These are phyloP conservation scores for Pestalotiopsis sp. DNA, from an alignment of 2,329 filamentous ascomycete species.

Conservation along the genomic window DNA sequence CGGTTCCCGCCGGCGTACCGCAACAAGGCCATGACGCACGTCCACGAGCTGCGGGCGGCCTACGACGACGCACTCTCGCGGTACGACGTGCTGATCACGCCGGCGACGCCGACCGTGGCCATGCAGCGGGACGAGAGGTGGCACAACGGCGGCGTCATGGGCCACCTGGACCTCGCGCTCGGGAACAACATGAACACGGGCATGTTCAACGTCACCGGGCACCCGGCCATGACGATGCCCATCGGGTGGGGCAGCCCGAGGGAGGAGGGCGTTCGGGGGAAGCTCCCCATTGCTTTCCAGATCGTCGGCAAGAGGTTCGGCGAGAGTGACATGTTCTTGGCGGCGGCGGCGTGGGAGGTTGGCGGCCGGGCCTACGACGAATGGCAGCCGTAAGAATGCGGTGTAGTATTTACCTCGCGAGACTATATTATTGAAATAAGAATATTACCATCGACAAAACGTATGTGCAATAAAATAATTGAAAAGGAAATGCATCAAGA, in stretches of 20 bases:
- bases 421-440: neutral
- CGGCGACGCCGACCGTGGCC: conserved; percentile 38
- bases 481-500: too few relatives aligned
- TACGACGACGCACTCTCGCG: conserved; percentile 47
- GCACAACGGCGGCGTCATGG: conserved; percentile 5
- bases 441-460: neutral
- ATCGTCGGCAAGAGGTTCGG: conserved; percentile 31
- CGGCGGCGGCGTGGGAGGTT: conserved; percentile 33
- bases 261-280: conserved; percentile 20
- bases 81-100: conserved; percentile 51
- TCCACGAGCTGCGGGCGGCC: conserved; percentile 46
- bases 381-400: neutral
- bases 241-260: conserved; percentile 33
- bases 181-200: conserved; percentile 47
- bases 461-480: neutral
- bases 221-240: conserved; percentile 52
- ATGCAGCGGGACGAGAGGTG: conserved; percentile 11
- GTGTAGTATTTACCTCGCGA: neutral
- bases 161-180: conserved; percentile 35
- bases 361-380: conserved; percentile 32
- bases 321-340: conserved; percentile 31
- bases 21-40: conserved; percentile 49
- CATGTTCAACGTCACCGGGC: conserved; percentile 53
- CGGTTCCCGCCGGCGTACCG: conserved; percentile 34
- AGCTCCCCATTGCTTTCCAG: conserved; percentile 35